Evolutionary conservation across 2,329 filamentous ascomycete species (phyloP), one percentile per base, ranked within the genome.

Genomic region (Westerdykella ornata): DNA sequence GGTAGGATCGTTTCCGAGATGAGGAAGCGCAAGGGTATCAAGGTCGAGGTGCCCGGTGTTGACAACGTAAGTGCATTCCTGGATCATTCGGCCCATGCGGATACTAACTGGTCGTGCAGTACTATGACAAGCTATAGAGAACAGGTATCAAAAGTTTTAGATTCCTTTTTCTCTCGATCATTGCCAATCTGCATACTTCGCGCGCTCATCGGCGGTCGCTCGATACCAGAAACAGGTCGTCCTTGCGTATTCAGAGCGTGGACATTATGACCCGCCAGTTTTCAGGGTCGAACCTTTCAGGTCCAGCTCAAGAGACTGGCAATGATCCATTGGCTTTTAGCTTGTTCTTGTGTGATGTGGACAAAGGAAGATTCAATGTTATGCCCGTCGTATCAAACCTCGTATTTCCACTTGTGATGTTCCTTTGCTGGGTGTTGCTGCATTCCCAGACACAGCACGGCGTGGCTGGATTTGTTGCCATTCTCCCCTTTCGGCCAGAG

Each of bases 21-120:
- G 84, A 88, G 92, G 70, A 96, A 96, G 84, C 87, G 90, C 76
- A 98, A 98, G 88, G 92, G 90, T 88, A 78, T 98, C 80, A 98
- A 98, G 88, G 75, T 84, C 67, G 81, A 88, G 65, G 85, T 96
- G 69, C 90, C 92, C 63, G 86, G 84, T 70, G 83, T 88, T 76
- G 87, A 88, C 69, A 94, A 96, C 81, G 88, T 92, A 81, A 88
- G 87, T 85, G 18, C 19, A 16, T 26, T 66, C 75, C 13, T n/a
- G n/a, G 8, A 13, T 15, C 4, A 2, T n/a, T 33, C 13, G 7
- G 13, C 14, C n/a, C 30, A 33, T 15, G 12, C 30, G 6, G 8
- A 14, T 33, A 67, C 78, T 71, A 52, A 65, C 52, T 36, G 6
- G 38, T 20, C 54, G 55, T 62, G 60, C 66, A 94, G 86, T 95